Evolutionary conservation across 1,284 basidiomycete genomes (phyloP).

Genomic region (Lentinula novae-zelandiae): DNA sequence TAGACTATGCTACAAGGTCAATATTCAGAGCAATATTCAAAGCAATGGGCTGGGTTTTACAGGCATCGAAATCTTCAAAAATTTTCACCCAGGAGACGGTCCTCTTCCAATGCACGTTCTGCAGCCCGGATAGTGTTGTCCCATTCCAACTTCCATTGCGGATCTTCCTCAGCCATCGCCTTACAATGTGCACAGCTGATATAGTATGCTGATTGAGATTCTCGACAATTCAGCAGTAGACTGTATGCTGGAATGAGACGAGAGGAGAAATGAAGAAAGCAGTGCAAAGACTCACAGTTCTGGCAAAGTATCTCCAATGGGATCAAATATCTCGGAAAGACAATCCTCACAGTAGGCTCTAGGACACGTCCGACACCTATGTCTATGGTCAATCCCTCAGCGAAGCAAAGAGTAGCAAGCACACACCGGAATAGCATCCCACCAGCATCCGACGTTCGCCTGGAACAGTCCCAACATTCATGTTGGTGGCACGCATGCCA

Average conservation of each 20-base stretch:
- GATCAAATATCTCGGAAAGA: conserved; percentile 45
- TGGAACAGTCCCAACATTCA: conserved; percentile 37
- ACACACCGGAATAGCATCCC: conserved; percentile 48
- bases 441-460: conserved; percentile 40
- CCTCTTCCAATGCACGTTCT: conserved; percentile 6
- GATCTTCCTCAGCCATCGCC: conserved; percentile 27
- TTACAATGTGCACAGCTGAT: conserved; percentile 48
- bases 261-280: background rate
- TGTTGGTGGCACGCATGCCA: conserved; percentile 42
- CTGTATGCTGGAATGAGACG: conserved; percentile 24
- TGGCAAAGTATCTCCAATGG: conserved; percentile 50
- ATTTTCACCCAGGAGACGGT: background rate
- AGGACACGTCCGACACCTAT: conserved; percentile 55
- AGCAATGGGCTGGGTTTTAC: too few species aligned
- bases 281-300: conserved; percentile 43
- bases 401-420: background rate
- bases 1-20: too few species aligned
- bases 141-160: conserved; percentile 31
- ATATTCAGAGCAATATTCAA: too few species aligned
- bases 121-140: conserved; percentile 32
- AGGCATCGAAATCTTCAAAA: too few species aligned
- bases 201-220: conserved; percentile 36
- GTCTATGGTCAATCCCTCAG: background rate
- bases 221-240: conserved; percentile 31
- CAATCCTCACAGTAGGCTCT: conserved; percentile 62